Conservation (phyloP, 495 filamentous ascomycete genomes). For the Lophiotrema nucula region DNA sequence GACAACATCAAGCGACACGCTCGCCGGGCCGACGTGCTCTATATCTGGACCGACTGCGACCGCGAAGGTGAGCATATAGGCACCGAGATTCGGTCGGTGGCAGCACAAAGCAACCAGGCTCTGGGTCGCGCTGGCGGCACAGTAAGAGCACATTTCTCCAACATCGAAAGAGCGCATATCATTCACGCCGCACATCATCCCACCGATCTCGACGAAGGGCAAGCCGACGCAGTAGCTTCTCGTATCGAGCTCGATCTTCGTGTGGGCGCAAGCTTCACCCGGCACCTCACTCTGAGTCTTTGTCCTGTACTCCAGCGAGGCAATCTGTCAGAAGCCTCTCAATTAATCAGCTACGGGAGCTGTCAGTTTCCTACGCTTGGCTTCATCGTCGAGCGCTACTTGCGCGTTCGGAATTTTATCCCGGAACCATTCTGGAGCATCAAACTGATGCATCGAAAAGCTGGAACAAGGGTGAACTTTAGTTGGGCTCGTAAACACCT, state of each 20-base stretch:
- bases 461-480: conserved; percentile 78
- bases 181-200: conserved; percentile 74
- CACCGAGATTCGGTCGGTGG: conserved; percentile 77
- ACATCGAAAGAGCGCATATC: conserved; percentile 92
- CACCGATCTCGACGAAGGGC: conserved; percentile 73
- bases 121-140: conserved; percentile 63
- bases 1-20: conserved; percentile 80
- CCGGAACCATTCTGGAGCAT: conserved; percentile 91
- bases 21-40: conserved; percentile 64
- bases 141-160: conserved; percentile 78
- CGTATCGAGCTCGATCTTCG: conserved; percentile 89
- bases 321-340: conserved; percentile 35
- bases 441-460: conserved; percentile 72
- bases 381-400: conserved; percentile 94
- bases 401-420: conserved; percentile 85
- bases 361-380: conserved; percentile 97
- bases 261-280: conserved; percentile 85
- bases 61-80: conserved; percentile 96
- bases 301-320: conserved; percentile 61
- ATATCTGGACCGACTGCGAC: conserved; percentile 98
- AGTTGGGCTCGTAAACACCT: conserved; percentile 77
- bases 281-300: conserved; percentile 73
- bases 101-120: conserved; percentile 64
- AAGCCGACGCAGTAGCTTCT: conserved; percentile 85
- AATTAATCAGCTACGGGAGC: conserved; percentile 84